Evolutionary conservation across 306 rosid species (phyloP), one percentile per base, ranked within the genome.

Genomic region (Mimosa bimucronata): DNA sequence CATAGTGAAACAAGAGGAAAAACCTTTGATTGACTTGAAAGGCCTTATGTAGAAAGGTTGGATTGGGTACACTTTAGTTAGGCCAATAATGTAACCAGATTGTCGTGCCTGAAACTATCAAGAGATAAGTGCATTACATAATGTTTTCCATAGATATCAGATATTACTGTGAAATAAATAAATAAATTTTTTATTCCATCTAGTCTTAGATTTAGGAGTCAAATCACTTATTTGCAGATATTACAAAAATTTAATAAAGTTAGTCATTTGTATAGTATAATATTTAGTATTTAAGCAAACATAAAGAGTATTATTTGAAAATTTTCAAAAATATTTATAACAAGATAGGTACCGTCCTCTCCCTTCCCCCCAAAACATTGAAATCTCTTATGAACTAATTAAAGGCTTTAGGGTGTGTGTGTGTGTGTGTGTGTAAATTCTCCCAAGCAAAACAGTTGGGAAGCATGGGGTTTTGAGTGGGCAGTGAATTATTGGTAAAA

Each of bases 81-180:
- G 41, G 69, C 64, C 74, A 66, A 42, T n/a, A 70, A 37, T 66
- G 71, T 68, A 9, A 19, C 45, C 58, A 78, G 53, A 15, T 18
- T 60, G 42, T 68, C 29, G 38, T 34, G 1, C 69, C 31, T 11
- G 11, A 26, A 69, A 26, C 11, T 19, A 40, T 41, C 53, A 38
- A 14, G 12, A 19, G 67, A 29, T 45, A 76, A n/a, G 31, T 3
- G 65, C 76, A 29, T 55, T 3, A 55, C n/a, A 48, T 48, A 48
- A 55, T 55, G 29, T 68, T 23, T 57, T 82, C 66, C 71, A 77
- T 21, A 21, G 23, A 14, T 30, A 73, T 41, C 71, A 38, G 13
- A 34, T 5, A 34, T 34, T 34, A 34, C 5, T 34, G n/a, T n/a
- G 5, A 34, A 34, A 34, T 2, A 34, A 34, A 34, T 34, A 5